Conservation (phyloP, 352 stramenopile species). For the Pythium insidiosum region DNA sequence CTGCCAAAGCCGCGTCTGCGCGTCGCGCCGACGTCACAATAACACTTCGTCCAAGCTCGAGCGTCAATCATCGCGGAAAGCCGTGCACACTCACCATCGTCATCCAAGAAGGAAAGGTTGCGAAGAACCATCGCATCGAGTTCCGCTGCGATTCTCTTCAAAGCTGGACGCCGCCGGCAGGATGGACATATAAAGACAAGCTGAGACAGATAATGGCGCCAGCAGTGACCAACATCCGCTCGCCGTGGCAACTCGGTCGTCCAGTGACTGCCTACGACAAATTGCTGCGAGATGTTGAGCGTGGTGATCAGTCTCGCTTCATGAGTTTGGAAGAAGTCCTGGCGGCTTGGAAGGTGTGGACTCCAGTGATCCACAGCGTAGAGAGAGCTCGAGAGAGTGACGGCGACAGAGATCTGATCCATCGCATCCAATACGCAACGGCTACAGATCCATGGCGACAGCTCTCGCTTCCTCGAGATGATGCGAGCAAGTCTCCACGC, state of each 20-base stretch:
- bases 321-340: slow-evolving; percentile 50
- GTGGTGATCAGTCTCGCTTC: slow-evolving; percentile 4
- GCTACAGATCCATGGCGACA: too few relatives aligned
- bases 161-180: neutral
- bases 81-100: slow-evolving; percentile 10
- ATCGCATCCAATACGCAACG: too few relatives aligned
- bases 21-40: slow-evolving; percentile 6
- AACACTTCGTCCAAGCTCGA: neutral
- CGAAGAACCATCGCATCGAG: slow-evolving; percentile 1
- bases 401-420: too few relatives aligned
- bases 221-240: too few relatives aligned
- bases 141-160: slow-evolving; percentile 4
- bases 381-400: neutral
- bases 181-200: too few relatives aligned
- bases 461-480: too few relatives aligned
- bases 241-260: slow-evolving; percentile 5
- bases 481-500: too few relatives aligned
- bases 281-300: slow-evolving; percentile 4
- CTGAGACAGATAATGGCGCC: too few relatives aligned
- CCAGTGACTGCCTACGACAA: slow-evolving; percentile 12
- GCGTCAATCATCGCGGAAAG: neutral
- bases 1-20: slow-evolving; percentile 14
- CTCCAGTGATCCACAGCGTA: slow-evolving; percentile 23
- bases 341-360: slow-evolving; percentile 56
- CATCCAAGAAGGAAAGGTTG: slow-evolving; percentile 5